Percentiles rank a stretch among this genome's conserved stretches.
phyloP scores from a whole-genome alignment of 2,329 filamentous ascomycete genomes.

The Apiospora phragmitis region DNA sequence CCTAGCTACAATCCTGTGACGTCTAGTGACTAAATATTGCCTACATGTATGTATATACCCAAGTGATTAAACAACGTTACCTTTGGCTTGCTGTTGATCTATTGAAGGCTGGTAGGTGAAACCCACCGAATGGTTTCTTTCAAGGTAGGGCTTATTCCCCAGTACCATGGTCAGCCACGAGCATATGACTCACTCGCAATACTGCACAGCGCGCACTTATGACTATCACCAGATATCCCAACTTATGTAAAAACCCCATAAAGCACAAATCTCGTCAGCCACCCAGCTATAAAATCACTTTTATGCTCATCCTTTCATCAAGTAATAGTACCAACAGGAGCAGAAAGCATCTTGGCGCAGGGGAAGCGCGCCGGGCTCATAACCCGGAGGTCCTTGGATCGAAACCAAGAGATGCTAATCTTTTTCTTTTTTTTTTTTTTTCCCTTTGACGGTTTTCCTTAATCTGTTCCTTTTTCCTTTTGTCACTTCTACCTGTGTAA shows the following conservation, averaged over 20 bases:
- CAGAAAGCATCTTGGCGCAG: conserved; percentile 24
- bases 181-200: not conserved
- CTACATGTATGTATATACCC: too few relatives aligned
- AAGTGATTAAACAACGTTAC: too few relatives aligned
- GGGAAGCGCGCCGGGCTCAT: conserved; percentile 34
- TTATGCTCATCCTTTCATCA: not conserved
- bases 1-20: not conserved
- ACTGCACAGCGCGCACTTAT: not conserved
- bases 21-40: not conserved
- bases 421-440: not conserved
- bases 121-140: not conserved
- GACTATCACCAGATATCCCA: not conserved
- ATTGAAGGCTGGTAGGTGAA: not conserved
- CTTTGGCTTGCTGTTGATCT: too few relatives aligned
- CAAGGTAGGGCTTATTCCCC: not conserved
- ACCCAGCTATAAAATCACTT: not conserved
- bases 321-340: too few relatives aligned
- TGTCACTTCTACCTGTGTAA: not conserved
- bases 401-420: conserved; percentile 29
- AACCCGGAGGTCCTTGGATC: conserved; percentile 32
- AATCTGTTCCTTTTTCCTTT: not conserved
- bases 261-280: not conserved
- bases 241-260: not conserved
- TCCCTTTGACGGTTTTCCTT: too few relatives aligned
- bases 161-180: not conserved